Evolutionary conservation across 345 rosid genomes (phyloP).

Genomic region (Citrus hindsii): DNA sequence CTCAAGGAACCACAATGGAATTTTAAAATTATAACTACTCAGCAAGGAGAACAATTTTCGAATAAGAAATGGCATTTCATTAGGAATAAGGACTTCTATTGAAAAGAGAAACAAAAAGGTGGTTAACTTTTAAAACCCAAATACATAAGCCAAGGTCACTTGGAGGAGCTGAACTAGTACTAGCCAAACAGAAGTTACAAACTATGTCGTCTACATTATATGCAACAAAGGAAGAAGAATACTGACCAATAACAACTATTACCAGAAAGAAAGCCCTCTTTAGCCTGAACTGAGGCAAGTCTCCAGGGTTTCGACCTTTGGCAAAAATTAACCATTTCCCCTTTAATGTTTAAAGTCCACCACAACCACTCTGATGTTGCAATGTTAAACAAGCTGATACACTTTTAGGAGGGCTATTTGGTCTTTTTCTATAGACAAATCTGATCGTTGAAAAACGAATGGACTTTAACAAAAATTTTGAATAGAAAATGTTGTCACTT

Average conservation of each 20-base stretch:
- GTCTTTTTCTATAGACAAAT: not conserved
- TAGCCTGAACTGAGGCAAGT: not conserved
- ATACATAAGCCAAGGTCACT: not conserved
- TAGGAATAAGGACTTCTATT: not conserved
- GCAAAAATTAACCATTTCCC: too few species aligned
- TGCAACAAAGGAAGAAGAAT: not conserved
- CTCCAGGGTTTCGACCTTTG: not conserved
- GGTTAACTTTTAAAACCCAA: not conserved
- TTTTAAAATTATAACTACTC: not conserved
- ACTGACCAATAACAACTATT: not conserved
- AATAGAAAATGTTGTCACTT: not conserved
- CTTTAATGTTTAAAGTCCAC: too few species aligned
- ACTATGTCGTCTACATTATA: not conserved
- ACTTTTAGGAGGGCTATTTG: not conserved
- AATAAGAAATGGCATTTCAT: not conserved
- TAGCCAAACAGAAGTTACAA: not conserved
- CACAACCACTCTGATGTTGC: not conserved
- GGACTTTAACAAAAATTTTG: not conserved
- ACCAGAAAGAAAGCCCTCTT: not conserved
- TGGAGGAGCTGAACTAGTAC: not conserved
- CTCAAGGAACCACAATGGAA: not conserved
- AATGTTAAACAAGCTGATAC: not conserved
- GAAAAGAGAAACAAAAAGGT: not conserved
- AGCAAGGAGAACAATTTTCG: not conserved
- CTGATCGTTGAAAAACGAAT: not conserved